Evolutionary conservation across 129 eudicot genomes (phyloP), one percentile per base, ranked within the genome.

Genomic region (Scalesia atractyloides): DNA sequence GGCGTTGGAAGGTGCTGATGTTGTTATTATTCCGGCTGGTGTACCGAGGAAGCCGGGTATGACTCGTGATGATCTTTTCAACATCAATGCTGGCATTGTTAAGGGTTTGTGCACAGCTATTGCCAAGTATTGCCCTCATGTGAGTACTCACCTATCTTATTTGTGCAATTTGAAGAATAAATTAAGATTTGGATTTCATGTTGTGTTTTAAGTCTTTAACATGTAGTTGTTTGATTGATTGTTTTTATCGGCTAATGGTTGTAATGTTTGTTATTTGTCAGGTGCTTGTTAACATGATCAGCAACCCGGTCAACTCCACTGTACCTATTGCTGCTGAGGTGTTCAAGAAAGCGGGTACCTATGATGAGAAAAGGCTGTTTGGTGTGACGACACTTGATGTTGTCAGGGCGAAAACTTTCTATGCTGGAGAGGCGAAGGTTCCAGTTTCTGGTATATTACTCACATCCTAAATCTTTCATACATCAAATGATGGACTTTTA

Each of bases 41-140:
- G 97, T 95, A 68, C 99, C 99, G 3, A 86, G 99, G 81, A 95
- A 95, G 84, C 99, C 99, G 1, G 99, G 99, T 70, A 95, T 95
- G 99, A 95, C 99, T 12, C 92, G 99, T 74, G 99, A 95, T 66
- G 99, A 95, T 68, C 99, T 95, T 71, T 95, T 95, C 83, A 91
- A 91, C 86, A 95, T 95, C 70, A 95, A 95, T 80, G 99, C 99
- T 33, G 97, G 99, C 67, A 95, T 95, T 73, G 99, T 95, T 18
- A 88, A 91, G 62, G 74, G 81, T 73, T 82, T 95, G 16, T 79
- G 89, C 81, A 77, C 86, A 18, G 97, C 95, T 64, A 91, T 95
- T 64, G 81, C 99, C 69, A 88, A 88, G 83, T 88, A 95, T 50
- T 90, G 97, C 82, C 99, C 99, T 67, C 73, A 91, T 70, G 99